These are phyloP conservation scores for Mycosphaerella arachidis DNA, from an alignment of 2,329 filamentous ascomycete species.

Conservation along the genomic window DNA sequence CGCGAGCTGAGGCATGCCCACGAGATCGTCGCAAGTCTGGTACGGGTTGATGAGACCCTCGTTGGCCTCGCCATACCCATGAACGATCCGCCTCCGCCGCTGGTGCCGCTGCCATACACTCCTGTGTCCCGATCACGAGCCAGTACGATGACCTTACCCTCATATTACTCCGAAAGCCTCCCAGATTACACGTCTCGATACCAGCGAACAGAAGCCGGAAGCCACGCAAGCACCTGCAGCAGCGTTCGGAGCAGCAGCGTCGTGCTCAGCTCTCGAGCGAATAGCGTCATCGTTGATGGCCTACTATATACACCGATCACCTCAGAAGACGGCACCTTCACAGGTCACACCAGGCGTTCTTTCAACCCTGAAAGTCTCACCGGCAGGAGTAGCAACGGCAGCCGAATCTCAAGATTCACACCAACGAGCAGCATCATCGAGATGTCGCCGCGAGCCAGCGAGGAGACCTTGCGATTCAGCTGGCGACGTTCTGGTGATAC, in stretches of 20 bases:
- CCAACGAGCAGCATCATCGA: conserved; percentile 41
- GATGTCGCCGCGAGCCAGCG: conserved; percentile 38
- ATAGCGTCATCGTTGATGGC: not conserved
- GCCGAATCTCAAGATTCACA: conserved; percentile 27
- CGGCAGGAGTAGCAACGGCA: conserved; percentile 14
- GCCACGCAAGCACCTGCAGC: conserved; percentile 29
- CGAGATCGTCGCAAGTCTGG: conserved; percentile 43
- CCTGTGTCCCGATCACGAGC: conserved; percentile 31
- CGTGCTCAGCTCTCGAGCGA: conserved; percentile 4
- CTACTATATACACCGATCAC: conserved; percentile 8
- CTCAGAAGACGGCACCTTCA: conserved; percentile 7
- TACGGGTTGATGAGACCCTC: conserved; percentile 27
- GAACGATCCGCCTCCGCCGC: conserved; percentile 24
- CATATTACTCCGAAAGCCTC: conserved; percentile 37
- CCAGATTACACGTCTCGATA: conserved; percentile 43
- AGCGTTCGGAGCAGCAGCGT: conserved; percentile 11
- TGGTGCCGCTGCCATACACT: conserved; percentile 23
- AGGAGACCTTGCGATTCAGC: conserved; percentile 35
- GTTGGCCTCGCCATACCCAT: conserved; percentile 27
- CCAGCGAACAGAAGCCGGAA: conserved; percentile 23
- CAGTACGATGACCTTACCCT: conserved; percentile 31
- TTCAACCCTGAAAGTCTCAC: conserved; percentile 9
- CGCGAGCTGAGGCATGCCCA: conserved; percentile 49
- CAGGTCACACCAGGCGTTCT: conserved; percentile 11
- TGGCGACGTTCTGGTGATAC: conserved; percentile 13